These are phyloP conservation scores for Adansonia madagascariensis DNA, from an alignment of 441 rosid genomes.

Conservation along the genomic window DNA sequence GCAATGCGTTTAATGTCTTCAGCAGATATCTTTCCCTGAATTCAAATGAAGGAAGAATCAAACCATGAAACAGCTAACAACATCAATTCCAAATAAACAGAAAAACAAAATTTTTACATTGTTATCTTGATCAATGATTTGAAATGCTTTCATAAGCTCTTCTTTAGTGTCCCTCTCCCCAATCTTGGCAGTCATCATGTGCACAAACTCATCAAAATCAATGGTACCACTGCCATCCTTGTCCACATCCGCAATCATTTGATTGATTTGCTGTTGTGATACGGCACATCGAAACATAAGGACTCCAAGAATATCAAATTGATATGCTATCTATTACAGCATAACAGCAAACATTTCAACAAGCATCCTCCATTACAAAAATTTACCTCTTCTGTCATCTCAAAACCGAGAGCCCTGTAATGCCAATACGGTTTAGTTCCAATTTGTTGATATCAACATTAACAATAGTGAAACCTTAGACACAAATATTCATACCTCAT, in stretches of 20 bases:
- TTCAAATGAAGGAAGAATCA: constrained; percentile 16
- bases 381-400: constrained; percentile 84
- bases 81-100: constrained; percentile 9
- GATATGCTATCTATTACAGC: not conserved
- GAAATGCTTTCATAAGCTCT: constrained; percentile 86
- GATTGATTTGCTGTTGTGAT: constrained; percentile 65
- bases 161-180: constrained; percentile 94
- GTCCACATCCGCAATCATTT: constrained; percentile 98
- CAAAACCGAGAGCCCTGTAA: constrained; percentile 95
- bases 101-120: constrained; percentile 48
- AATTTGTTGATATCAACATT: not conserved
- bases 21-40: constrained; percentile 80
- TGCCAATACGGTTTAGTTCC: constrained; percentile 28
- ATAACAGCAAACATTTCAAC: not conserved
- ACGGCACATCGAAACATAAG: constrained; percentile 26
- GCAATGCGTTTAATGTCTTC: constrained; percentile 72
- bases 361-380: not conserved
- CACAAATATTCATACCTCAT: constrained; percentile 65
- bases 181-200: constrained; percentile 97
- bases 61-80: constrained; percentile 16
- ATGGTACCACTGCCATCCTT: constrained; percentile 96
- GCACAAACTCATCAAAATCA: constrained; percentile 87
- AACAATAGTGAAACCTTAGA: not conserved
- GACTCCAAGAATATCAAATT: not conserved
- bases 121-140: constrained; percentile 82